Evolutionary conservation across 352 stramenopile species (phyloP).

Genomic region (Phytophthora quininea): DNA sequence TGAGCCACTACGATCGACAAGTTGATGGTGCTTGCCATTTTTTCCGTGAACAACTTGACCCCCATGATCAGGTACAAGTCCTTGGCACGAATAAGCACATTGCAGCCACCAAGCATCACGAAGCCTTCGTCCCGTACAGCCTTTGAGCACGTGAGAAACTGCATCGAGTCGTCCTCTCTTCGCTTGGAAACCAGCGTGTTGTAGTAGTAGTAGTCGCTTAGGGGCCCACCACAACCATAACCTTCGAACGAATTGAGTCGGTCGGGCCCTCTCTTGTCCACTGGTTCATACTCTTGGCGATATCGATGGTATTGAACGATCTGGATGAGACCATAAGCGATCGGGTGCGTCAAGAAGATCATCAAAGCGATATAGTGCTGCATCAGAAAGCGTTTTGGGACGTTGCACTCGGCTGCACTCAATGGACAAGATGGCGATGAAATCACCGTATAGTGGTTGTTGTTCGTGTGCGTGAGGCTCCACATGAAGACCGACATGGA

Average conservation of each 20-base stretch:
- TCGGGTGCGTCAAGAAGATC: slow-evolving; percentile 35
- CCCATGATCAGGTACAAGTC: slow-evolving; percentile 42
- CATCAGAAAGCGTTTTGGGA: slow-evolving; percentile 18
- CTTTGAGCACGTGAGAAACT: slow-evolving; percentile 43
- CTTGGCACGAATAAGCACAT: slow-evolving; percentile 41
- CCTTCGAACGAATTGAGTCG: slow-evolving; percentile 41
- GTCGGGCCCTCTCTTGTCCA: slow-evolving; percentile 24
- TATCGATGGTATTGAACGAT: slow-evolving; percentile 39
- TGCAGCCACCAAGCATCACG: slow-evolving; percentile 37
- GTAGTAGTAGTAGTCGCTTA: slow-evolving; percentile 51
- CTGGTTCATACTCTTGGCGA: slow-evolving; percentile 35
- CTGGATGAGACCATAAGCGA: slow-evolving; percentile 43
- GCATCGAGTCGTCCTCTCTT: slow-evolving; percentile 19
- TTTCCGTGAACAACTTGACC: slow-evolving; percentile 36
- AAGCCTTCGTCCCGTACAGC: slow-evolving; percentile 45
- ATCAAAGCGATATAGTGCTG: slow-evolving; percentile 36
- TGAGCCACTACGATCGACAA: slow-evolving; percentile 38
- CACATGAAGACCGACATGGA: slow-evolving; percentile 37
- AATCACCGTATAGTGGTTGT: slow-evolving; percentile 29
- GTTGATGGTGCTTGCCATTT: slow-evolving; percentile 37
- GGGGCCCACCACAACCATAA: slow-evolving; percentile 38
- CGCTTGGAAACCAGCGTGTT: slow-evolving; percentile 34
- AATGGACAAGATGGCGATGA: slow-evolving; percentile 24
- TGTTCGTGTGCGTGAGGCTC: slow-evolving; percentile 24
- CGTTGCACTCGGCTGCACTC: slow-evolving; percentile 38